Evolutionary conservation across 306 rosid species (phyloP).

Genomic region (Amphicarpaea edgeworthii): DNA sequence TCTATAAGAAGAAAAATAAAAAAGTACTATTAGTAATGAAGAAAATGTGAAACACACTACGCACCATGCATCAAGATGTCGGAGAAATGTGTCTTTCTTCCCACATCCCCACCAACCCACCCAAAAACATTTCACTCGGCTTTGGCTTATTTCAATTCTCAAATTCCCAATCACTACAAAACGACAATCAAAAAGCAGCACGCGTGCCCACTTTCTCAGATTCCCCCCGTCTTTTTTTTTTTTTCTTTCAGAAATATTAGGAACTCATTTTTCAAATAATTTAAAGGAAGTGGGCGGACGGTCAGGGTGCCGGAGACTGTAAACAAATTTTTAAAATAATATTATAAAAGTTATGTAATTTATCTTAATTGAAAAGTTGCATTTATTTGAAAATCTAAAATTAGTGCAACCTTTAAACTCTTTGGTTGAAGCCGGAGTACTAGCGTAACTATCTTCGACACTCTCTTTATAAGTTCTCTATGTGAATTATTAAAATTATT

Average conservation of each 20-base stretch:
- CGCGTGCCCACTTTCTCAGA: slow-evolving; percentile 84
- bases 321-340: too few relatives aligned
- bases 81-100: slow-evolving; percentile 14
- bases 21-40: not conserved
- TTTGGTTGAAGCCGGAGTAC: too few relatives aligned
- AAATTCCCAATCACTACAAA: slow-evolving; percentile 53
- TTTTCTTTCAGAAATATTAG: not conserved
- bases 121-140: not conserved
- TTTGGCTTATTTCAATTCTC: slow-evolving; percentile 38
- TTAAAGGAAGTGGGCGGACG: too few relatives aligned
- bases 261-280: too few relatives aligned
- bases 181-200: slow-evolving; percentile 77
- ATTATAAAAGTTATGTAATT: too few relatives aligned
- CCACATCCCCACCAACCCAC: slow-evolving; percentile 41
- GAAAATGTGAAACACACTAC: slow-evolving; percentile 39
- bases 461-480: too few relatives aligned
- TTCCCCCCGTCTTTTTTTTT: slow-evolving; percentile 48
- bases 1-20: slow-evolving; percentile 26
- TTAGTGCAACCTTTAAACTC: too few relatives aligned
- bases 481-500: too few relatives aligned
- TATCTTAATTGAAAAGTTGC: too few relatives aligned
- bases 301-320: too few relatives aligned
- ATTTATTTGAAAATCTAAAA: too few relatives aligned
- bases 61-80: slow-evolving; percentile 41
- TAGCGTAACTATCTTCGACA: too few relatives aligned